A percentile compares a stretch with the other conserved stretches of the same genome.
phyloP scores from a whole-genome alignment of 192 early-diverging fungal genomes.

The Backusella tarrabulga region DNA sequence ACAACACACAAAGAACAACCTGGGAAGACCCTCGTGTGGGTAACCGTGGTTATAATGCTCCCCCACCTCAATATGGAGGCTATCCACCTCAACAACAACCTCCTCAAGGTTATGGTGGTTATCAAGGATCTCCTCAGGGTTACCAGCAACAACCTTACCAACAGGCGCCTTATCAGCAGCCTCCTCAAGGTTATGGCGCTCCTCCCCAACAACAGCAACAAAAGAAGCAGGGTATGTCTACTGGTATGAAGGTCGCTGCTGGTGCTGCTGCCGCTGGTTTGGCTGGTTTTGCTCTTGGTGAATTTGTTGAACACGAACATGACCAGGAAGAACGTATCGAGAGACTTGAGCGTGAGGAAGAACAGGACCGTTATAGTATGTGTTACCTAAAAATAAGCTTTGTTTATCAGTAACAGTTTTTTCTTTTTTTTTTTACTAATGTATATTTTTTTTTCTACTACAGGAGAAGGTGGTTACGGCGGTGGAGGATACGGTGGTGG shows the following conservation, averaged over 20 bases:
- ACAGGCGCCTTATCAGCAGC: background rate
- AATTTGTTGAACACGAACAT: conserved; percentile 32
- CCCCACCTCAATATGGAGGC: background rate
- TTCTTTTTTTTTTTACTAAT: background rate
- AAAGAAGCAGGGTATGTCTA: conserved; percentile 11
- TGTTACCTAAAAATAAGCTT: background rate
- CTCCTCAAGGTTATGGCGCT: conserved; percentile 19
- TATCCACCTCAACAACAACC: background rate
- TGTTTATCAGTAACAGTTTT: background rate
- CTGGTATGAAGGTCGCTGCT: conserved; percentile 28
- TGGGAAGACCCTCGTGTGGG: conserved; percentile 32
- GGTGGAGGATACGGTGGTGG: background rate
- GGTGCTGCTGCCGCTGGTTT: conserved; percentile 28
- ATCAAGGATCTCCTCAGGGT: background rate
- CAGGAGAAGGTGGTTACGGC: background rate
- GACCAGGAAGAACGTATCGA: conserved; percentile 27
- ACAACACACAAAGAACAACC: conserved; percentile 25
- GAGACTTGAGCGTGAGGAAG: conserved; percentile 12
- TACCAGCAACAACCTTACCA: conserved; percentile 5
- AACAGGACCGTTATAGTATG: conserved; percentile 13
- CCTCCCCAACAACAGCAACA: conserved; percentile 10
- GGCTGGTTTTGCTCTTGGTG: conserved; percentile 31
- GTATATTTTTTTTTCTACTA: background rate
- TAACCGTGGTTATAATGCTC: background rate
- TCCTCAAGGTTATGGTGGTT: background rate